Conservation (phyloP, 2,329 filamentous ascomycete species). For the Aureobasidium zeae region DNA sequence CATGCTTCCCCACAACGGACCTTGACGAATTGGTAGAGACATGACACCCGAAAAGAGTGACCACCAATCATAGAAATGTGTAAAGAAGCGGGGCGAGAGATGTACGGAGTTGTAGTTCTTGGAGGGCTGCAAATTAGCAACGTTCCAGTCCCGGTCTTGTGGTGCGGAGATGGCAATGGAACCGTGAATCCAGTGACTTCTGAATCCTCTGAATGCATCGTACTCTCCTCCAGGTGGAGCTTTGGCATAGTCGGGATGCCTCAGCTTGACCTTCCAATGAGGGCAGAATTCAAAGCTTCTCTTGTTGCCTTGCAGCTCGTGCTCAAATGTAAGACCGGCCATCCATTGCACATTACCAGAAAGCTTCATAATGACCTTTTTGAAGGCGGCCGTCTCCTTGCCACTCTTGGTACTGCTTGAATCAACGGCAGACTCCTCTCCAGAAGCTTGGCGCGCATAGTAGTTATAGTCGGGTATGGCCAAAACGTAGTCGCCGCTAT, state of each 20-base stretch:
- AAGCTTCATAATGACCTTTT: slow-evolving; percentile 97
- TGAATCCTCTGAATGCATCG: slow-evolving; percentile 93
- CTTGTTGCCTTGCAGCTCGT: slow-evolving; percentile 59
- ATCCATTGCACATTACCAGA: slow-evolving; percentile 94
- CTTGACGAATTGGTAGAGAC: slow-evolving; percentile 89
- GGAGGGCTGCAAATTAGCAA: slow-evolving; percentile 64
- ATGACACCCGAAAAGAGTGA: slow-evolving; percentile 90
- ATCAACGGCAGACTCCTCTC: slow-evolving; percentile 48
- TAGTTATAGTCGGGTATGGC: slow-evolving; percentile 90
- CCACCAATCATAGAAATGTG: slow-evolving; percentile 98
- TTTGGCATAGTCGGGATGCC: slow-evolving; percentile 66
- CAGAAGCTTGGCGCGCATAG: slow-evolving; percentile 60
- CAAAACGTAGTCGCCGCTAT: slow-evolving; percentile 89
- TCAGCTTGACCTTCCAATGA: slow-evolving; percentile 84
- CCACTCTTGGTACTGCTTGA: slow-evolving; percentile 51
- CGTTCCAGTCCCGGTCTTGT: slow-evolving; percentile 74
- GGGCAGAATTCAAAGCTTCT: slow-evolving; percentile 83
- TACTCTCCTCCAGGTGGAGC: slow-evolving; percentile 50
- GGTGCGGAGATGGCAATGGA: slow-evolving; percentile 87
- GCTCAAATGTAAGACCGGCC: slow-evolving; percentile 84
- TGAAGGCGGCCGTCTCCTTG: slow-evolving; percentile 75
- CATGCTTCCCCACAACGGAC: slow-evolving; percentile 77
- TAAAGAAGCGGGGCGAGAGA: slow-evolving; percentile 90
- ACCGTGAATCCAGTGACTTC: slow-evolving; percentile 92
- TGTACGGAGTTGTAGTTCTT: slow-evolving; percentile 95